Percentiles rank a stretch among this genome's conserved stretches.
phyloP scores from a whole-genome alignment of 176 grass and related monocot species.

The Olyra latifolia region DNA sequence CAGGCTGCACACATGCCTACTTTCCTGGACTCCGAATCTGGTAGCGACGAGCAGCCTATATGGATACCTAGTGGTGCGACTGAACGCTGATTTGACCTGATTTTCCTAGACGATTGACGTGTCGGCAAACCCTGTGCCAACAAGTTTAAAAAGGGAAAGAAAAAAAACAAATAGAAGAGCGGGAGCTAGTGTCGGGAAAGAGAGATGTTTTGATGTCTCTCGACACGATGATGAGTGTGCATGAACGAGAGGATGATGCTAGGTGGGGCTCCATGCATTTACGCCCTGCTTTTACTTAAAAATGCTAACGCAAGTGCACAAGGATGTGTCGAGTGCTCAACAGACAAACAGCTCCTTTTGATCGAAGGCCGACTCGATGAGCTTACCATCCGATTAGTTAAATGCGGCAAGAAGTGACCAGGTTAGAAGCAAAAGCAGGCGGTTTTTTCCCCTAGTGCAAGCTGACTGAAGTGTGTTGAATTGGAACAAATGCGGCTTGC shows the following conservation, averaged over 20 bases:
- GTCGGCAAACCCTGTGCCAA: constrained; percentile 41
- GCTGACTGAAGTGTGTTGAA: constrained; percentile 29
- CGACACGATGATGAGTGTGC: constrained; percentile 46
- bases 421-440: constrained; percentile 18
- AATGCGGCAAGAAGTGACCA: not conserved
- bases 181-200: not conserved
- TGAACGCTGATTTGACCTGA: constrained; percentile 33
- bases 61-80: not conserved
- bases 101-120: constrained; percentile 10
- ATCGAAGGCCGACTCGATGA: constrained; percentile 46
- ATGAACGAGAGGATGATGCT: constrained; percentile 35
- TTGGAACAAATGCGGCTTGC: constrained; percentile 7
- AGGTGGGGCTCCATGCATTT: not conserved
- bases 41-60: not conserved
- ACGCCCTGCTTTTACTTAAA: constrained; percentile 36
- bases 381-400: not conserved
- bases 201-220: constrained; percentile 19
- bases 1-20: not conserved
- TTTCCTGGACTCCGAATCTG: constrained; percentile 9
- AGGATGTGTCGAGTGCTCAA: constrained; percentile 52
- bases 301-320: constrained; percentile 41
- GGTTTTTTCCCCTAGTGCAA: constrained; percentile 25
- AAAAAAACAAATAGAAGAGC: not conserved
- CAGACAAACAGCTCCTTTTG: constrained; percentile 30
- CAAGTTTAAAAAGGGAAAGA: not conserved